These are phyloP conservation scores for Crotalaria pallida DNA, from an alignment of 306 rosid genomes.

Conservation along the genomic window DNA sequence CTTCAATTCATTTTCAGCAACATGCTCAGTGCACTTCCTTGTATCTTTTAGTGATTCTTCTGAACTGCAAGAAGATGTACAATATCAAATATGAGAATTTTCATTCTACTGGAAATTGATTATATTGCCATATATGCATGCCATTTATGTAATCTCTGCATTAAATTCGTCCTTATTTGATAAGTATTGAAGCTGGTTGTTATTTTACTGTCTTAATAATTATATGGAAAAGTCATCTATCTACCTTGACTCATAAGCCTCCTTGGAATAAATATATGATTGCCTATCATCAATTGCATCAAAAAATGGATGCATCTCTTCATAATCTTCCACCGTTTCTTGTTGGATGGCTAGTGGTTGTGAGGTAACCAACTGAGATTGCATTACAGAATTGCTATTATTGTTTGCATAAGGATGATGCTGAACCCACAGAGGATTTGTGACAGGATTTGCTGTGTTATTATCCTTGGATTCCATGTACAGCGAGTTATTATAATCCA, in stretches of 20 bases:
- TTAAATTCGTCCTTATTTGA: not conserved
- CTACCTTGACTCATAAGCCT: conserved; percentile 72
- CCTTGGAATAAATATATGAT: conserved; percentile 64
- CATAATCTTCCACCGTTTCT: conserved; percentile 47
- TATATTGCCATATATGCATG: not conserved
- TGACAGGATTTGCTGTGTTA: conserved; percentile 25
- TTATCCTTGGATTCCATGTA: conserved; percentile 42
- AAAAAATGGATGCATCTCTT: conserved; percentile 59
- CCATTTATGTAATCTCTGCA: not conserved
- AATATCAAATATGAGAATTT: conserved; percentile 3
- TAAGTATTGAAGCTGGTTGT: not conserved
- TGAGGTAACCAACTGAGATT: conserved; percentile 28
- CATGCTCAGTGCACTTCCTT: conserved; percentile 42
- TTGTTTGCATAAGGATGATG: conserved; percentile 22
- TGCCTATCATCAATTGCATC: conserved; percentile 65
- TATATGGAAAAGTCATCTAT: not conserved
- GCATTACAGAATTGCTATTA: conserved; percentile 32
- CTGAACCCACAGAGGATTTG: conserved; percentile 45
- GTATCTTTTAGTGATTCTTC: conserved; percentile 66
- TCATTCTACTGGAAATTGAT: conserved; percentile 10
- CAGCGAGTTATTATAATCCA: conserved; percentile 33
- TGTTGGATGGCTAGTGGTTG: conserved; percentile 41
- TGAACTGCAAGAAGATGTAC: conserved; percentile 40
- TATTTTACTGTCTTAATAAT: not conserved
- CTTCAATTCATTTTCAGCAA: conserved; percentile 61